Evolutionary conservation across 2,329 filamentous ascomycete genomes (phyloP).

Genomic region (Exophiala calicioides): DNA sequence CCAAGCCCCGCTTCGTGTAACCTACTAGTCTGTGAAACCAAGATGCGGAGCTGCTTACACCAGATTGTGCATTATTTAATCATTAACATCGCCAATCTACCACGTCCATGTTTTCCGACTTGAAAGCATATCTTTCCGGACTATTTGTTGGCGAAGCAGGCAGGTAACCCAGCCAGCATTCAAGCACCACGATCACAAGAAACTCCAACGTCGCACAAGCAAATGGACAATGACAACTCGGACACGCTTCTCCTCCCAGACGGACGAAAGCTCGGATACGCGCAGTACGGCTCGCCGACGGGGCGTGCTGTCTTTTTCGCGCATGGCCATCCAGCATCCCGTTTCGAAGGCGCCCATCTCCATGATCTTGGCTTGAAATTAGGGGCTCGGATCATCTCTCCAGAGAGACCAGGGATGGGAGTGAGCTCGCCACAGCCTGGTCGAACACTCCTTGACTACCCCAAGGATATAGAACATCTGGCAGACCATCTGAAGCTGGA

Average conservation of each 20-base stretch:
- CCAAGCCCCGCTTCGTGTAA: no score
- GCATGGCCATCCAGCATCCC: conserved; percentile 48
- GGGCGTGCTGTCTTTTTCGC: conserved; percentile 44
- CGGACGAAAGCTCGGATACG: conserved; percentile 41
- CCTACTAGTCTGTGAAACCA: no score
- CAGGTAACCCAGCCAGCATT: no score
- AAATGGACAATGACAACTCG: conserved; percentile 33
- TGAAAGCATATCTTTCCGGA: neutral
- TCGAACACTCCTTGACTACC: conserved; percentile 44
- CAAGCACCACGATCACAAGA: no score
- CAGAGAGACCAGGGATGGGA: conserved; percentile 49
- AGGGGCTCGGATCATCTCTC: conserved; percentile 43
- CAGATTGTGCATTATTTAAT: no score
- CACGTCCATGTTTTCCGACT: conserved; percentile 7
- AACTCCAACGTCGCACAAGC: conserved; percentile 15
- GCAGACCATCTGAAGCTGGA: conserved; percentile 43
- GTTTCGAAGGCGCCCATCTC: conserved; percentile 42
- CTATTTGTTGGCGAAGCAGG: no score
- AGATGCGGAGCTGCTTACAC: no score
- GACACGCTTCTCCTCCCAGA: conserved; percentile 37
- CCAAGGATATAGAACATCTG: conserved; percentile 45
- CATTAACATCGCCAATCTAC: neutral
- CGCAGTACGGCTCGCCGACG: conserved; percentile 43
- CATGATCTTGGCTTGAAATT: conserved; percentile 38
- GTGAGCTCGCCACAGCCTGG: conserved; percentile 40